These are phyloP conservation scores for Aphanomyces stellatus DNA, from an alignment of 352 stramenopile genomes.

Conservation along the genomic window DNA sequence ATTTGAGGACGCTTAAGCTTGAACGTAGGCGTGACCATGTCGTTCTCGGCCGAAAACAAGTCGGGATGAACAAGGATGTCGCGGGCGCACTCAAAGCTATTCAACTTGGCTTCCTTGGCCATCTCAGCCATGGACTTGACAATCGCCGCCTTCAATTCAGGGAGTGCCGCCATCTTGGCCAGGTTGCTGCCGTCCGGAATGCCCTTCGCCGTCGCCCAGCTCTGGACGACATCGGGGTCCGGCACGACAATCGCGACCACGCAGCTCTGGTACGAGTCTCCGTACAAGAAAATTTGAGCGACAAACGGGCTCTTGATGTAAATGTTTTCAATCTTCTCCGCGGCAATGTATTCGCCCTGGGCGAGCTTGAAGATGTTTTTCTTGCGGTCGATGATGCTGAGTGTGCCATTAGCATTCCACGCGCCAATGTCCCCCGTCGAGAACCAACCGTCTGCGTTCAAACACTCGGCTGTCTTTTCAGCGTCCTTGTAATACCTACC, in stretches of 20 bases:
- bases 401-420: slow-evolving; percentile 91
- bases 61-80: slow-evolving; percentile 87
- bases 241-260: slow-evolving; percentile 91
- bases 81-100: slow-evolving; percentile 91
- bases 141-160: slow-evolving; percentile 51
- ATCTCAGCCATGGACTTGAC: slow-evolving; percentile 61
- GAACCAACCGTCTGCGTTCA: slow-evolving; percentile 93
- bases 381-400: slow-evolving; percentile 88
- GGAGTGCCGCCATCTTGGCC: slow-evolving; percentile 34
- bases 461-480: slow-evolving; percentile 85
- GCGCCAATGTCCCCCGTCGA: slow-evolving; percentile 95
- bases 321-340: slow-evolving; percentile 95
- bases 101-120: slow-evolving; percentile 48
- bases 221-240: slow-evolving; percentile 51
- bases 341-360: slow-evolving; percentile 94
- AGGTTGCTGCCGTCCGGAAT: slow-evolving; percentile 25
- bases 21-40: slow-evolving; percentile 94
- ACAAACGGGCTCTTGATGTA: slow-evolving; percentile 91
- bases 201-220: slow-evolving; percentile 36
- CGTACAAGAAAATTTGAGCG: slow-evolving; percentile 93
- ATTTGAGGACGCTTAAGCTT: slow-evolving; percentile 89
- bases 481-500: slow-evolving; percentile 91
- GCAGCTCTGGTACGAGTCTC: slow-evolving; percentile 91
- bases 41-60: slow-evolving; percentile 90
- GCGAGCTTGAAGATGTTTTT: slow-evolving; percentile 94